Conservation (phyloP, 148 eudicot genomes). For the Rhododendron kiyosumense region DNA sequence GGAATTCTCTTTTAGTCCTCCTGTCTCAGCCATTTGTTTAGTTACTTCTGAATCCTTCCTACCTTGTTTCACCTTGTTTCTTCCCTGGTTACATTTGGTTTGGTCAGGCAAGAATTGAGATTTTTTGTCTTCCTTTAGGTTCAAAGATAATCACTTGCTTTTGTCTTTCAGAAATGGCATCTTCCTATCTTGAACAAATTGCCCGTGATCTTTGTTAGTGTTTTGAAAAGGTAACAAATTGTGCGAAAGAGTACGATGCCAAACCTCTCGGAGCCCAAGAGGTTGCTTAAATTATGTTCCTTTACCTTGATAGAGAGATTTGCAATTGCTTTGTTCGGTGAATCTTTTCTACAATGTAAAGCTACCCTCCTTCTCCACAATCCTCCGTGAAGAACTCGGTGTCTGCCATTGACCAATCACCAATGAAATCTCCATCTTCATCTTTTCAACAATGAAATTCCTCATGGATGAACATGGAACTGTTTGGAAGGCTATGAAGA, state of each 20-base stretch:
- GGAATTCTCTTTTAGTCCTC: not conserved
- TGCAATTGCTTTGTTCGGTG: not conserved
- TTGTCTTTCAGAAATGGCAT: too few species aligned
- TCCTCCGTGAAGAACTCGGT: not conserved
- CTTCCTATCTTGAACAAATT: too few species aligned
- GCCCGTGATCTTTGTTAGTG: too few species aligned
- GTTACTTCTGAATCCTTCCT: not conserved
- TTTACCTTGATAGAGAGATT: not conserved
- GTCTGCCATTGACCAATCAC: not conserved
- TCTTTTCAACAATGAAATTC: slow-evolving; percentile 52
- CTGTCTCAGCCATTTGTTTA: not conserved
- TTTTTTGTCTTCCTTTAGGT: not conserved
- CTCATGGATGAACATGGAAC: slow-evolving; percentile 48
- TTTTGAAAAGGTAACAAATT: too few species aligned
- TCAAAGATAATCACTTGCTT: too few species aligned
- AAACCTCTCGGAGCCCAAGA: not conserved
- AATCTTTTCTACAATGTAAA: not conserved
- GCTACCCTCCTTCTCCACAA: not conserved
- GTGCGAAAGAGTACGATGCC: too few species aligned
- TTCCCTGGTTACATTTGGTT: not conserved
- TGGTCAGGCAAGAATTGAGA: not conserved
- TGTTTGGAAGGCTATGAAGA: slow-evolving; percentile 57
- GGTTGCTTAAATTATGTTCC: not conserved
- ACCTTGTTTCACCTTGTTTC: not conserved
- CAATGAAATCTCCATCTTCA: slow-evolving; percentile 22